phyloP scores from a whole-genome alignment of 345 rosid species.

The Eucalyptus dawsonii region DNA sequence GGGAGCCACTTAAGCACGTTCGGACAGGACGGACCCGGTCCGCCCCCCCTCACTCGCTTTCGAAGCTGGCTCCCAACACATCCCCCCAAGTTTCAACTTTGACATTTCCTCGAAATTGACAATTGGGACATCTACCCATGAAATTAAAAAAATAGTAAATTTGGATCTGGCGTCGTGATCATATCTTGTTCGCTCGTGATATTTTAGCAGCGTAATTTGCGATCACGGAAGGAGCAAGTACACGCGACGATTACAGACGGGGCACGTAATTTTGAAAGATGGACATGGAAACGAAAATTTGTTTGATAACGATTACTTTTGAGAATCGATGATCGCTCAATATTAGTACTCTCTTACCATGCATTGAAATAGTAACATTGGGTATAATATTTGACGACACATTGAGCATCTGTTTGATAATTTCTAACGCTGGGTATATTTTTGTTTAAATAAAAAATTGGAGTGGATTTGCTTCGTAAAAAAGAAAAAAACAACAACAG shows the following conservation, averaged over 20 bases:
- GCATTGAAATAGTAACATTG: too few relatives aligned
- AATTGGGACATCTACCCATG: background rate
- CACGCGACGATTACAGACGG: background rate
- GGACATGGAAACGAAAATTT: rapidly evolving
- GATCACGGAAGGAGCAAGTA: background rate
- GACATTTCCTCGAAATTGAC: background rate
- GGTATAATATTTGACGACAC: too few relatives aligned
- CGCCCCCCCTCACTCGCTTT: background rate
- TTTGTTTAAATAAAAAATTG: too few relatives aligned
- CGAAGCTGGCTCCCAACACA: background rate
- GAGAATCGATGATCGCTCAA: too few relatives aligned
- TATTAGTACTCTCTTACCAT: too few relatives aligned
- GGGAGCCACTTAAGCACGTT: background rate
- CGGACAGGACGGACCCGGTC: background rate
- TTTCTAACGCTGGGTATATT: rapidly evolving
- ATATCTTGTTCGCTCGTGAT: background rate
- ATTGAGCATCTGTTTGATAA: too few relatives aligned
- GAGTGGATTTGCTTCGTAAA: too few relatives aligned
- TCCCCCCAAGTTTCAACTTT: background rate
- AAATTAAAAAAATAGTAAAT: background rate
- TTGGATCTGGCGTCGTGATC: background rate
- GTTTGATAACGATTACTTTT: too few relatives aligned
- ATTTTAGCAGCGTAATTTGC: background rate
- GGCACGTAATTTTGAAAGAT: background rate
- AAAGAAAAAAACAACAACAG: rapidly evolving